These are phyloP conservation scores for Globisporangium uncinulatum DNA, from an alignment of 352 stramenopile species.

Conservation along the genomic window DNA sequence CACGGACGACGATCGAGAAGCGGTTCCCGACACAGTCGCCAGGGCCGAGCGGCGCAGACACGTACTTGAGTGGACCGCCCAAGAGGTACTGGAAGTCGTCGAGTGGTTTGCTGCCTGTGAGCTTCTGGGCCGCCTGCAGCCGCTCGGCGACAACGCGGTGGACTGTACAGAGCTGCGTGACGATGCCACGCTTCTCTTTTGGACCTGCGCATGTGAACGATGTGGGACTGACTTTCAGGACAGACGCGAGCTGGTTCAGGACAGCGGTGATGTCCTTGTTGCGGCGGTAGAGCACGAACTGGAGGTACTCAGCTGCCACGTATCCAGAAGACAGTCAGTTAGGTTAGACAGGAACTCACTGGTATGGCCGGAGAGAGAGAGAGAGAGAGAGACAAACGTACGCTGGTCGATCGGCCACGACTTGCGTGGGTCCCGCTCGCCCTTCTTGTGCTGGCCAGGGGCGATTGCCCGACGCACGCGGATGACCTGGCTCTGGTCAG, in stretches of 20 bases:
- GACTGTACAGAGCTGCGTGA: slow-evolving; percentile 92
- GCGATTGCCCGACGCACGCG: slow-evolving; percentile 49
- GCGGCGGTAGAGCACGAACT: slow-evolving; percentile 97
- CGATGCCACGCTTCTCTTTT: slow-evolving; percentile 97
- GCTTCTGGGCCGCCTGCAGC: slow-evolving; percentile 40
- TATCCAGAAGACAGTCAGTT: background rate
- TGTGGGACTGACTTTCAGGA: slow-evolving; percentile 60
- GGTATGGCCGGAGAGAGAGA: background rate
- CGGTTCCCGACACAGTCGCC: slow-evolving; percentile 90
- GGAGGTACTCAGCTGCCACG: slow-evolving; percentile 88
- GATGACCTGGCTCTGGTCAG: slow-evolving; percentile 64
- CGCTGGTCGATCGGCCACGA: slow-evolving; percentile 72
- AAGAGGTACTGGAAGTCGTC: slow-evolving; percentile 85
- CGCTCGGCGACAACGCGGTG: slow-evolving; percentile 70
- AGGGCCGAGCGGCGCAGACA: slow-evolving; percentile 73
- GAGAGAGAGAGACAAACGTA: slow-evolving; percentile 20
- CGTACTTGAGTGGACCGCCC: slow-evolving; percentile 91
- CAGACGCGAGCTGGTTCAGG: slow-evolving; percentile 75
- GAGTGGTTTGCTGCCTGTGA: slow-evolving; percentile 22
- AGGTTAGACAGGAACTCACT: no score
- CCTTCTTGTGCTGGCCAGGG: slow-evolving; percentile 27
- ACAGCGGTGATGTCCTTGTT: slow-evolving; percentile 94
- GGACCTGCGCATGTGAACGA: slow-evolving; percentile 92
- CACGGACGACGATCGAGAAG: slow-evolving; percentile 92
- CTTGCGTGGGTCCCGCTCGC: slow-evolving; percentile 45